Evolutionary conservation across 2,329 filamentous ascomycete genomes (phyloP), one percentile per base, ranked within the genome.

Genomic region (Fusarium oligoseptatum): DNA sequence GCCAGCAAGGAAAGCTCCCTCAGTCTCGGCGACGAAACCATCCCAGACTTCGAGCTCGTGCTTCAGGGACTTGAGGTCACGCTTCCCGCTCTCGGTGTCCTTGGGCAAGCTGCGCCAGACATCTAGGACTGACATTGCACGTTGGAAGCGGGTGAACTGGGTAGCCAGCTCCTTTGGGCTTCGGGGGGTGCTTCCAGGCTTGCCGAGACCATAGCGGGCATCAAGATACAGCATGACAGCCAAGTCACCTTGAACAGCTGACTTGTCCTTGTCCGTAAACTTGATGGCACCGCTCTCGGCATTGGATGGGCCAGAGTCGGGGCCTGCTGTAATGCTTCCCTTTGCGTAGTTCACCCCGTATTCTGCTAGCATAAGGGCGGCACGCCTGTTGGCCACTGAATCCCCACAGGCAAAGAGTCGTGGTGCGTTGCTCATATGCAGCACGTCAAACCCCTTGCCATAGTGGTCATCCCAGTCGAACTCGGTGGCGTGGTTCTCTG

Each of bases 401-500:
- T 91, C 88, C 1, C 80, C 77, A 2, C 87, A 87, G 4, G 84
- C 75, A 76, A 89, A 91, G 57, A 91, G 82, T 17, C 89, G 82
- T 29, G 88, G 85, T 27, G 87, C 83, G 37, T 79, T 82, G 68
- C 84, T 86, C 78, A 92, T 88, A 78, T 97, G 92, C 67, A 97
- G 83, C 7, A 98, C 94, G 79, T 99, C 94, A 73, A 95, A 98
- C 0, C 97, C 97, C 1, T 79, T 76, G 0, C 95, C 95, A 78
- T 99, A 99, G 27, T 88, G 83, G 0, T 84, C 84, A 6, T 92
- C 85, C 96, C 96, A 98, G 76, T 93, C 88, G 73, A 97, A 95
- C 4, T 90, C 86, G 0, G 86, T 87, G 6, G 88, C 85, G 66
- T 94, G 92, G 79, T 99, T 99, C 85, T 99, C 97, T 17, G 87